Base-by-base conservation (phyloP, 164 flowering plant genomes). In the Paratinospora sagittata region DNA sequence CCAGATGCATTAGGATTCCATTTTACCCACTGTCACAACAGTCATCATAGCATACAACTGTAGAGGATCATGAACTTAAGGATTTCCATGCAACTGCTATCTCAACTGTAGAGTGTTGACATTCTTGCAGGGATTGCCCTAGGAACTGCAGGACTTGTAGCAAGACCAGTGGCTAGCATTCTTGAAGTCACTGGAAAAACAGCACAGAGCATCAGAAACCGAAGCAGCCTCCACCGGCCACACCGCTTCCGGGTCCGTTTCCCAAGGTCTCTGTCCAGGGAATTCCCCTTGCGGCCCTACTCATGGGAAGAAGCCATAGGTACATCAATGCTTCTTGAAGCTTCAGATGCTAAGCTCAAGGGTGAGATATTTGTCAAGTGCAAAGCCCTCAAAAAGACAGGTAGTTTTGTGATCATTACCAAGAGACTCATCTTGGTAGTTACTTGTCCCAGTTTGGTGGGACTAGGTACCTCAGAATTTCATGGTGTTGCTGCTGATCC, bases 281-380 rank as follows among this genome's bases (percentile, higher is more conserved):
- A 87, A 67, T 76, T 81, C 17, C 94, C 97, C 10, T 78, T 92
- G 66, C 79, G 75, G 70, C 91, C 95, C 43, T 95, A 92, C 80
- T 91, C 94, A 13, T 92, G 96, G 97, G 99, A 92, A 72, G 97
- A 95, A 73, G 97, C 97, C 30, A 83, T 95, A 36, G 99, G 96
- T 23, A 73, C 85, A 74, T 83, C 86, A 47, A 83, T 90, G 71
- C 88, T 92, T 60, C 30, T 73, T 26, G 87, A 85, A 66, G 86
- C 82, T 6, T 90, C 79, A 61, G 82, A 87, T 17, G 58, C 73
- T 57, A 88, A 78, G 74, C 69, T 86, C 49, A 85, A 82, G 76
- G 91, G 85, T 47, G 97, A 95, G 73, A 70, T 69, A 19, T 78
- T 85, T 52, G 84, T 91, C 26, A 71, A 73, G 70, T 95, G 96